Conservation (phyloP, 1,284 basidiomycete species). For the Peniophora sp. region DNA sequence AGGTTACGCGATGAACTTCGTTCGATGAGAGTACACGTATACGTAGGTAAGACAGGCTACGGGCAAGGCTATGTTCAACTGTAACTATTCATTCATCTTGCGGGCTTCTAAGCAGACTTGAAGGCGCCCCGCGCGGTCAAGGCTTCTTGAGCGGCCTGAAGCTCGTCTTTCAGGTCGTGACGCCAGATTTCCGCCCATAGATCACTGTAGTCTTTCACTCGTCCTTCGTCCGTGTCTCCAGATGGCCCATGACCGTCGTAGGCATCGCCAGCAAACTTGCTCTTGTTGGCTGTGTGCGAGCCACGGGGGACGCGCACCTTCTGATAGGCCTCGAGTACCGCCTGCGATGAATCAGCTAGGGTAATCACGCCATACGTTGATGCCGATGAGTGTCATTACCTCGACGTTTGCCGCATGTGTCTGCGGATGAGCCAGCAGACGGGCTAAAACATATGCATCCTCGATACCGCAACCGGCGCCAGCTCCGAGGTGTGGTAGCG, state of each 20-base stretch:
- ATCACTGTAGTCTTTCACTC: conserved; percentile 23
- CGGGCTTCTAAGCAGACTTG: too few species aligned
- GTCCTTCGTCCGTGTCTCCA: conserved; percentile 12
- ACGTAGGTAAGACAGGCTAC: too few species aligned
- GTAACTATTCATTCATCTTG: too few species aligned
- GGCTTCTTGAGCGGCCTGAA: conserved; percentile 7
- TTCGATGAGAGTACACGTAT: conserved; percentile 22
- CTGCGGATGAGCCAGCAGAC: conserved; percentile 38
- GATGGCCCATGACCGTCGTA: conserved; percentile 19
- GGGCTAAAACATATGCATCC: conserved; percentile 44
- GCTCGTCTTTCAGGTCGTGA: conserved; percentile 33
- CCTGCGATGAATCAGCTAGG: conserved; percentile 19
- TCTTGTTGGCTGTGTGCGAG: conserved; percentile 35
- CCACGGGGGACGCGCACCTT: conserved; percentile 34
- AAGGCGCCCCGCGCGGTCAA: too few species aligned
- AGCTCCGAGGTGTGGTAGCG: conserved; percentile 52
- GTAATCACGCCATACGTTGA: too few species aligned
- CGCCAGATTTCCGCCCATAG: conserved; percentile 41
- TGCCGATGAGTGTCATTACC: conserved; percentile 25
- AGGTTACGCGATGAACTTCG: conserved; percentile 90
- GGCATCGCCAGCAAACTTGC: conserved; percentile 26
- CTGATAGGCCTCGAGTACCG: conserved; percentile 37
- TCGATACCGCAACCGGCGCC: conserved; percentile 61
- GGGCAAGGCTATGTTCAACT: too few species aligned
- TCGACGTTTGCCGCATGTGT: conserved; percentile 36